Evolutionary conservation across 352 stramenopile species (phyloP).

Genomic region (Phytopythium helicoides): DNA sequence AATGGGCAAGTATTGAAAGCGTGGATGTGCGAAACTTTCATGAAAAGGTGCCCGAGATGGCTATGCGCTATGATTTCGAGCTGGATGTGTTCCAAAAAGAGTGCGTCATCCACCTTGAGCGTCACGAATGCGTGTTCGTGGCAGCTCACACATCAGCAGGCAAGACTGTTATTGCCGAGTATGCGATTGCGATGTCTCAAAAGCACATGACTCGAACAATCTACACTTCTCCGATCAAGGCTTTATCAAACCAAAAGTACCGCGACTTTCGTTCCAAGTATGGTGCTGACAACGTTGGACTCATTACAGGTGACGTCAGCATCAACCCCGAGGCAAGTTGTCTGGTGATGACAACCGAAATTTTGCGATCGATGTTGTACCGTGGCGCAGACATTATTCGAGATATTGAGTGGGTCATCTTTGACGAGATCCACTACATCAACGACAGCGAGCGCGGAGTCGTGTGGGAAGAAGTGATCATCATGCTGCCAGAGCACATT

Average conservation of each 20-base stretch:
- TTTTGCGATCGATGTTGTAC: slow-evolving; percentile 96
- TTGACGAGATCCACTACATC: slow-evolving; percentile 98
- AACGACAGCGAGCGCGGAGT: slow-evolving; percentile 98
- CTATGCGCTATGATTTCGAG: slow-evolving; percentile 80
- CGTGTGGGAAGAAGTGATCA: slow-evolving; percentile 98
- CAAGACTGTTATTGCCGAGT: slow-evolving; percentile 99
- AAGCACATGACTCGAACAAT: slow-evolving; percentile 91
- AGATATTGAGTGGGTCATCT: slow-evolving; percentile 98
- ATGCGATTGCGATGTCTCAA: slow-evolving; percentile 95
- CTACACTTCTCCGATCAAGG: slow-evolving; percentile 99
- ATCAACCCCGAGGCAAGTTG: slow-evolving; percentile 96
- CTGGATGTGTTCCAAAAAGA: slow-evolving; percentile 98
- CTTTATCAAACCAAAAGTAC: slow-evolving; percentile 98
- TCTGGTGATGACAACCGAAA: slow-evolving; percentile 99
- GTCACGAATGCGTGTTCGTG: slow-evolving; percentile 95
- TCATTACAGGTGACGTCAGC: slow-evolving; percentile 97
- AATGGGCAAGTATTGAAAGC: slow-evolving; percentile 72
- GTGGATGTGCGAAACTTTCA: slow-evolving; percentile 84
- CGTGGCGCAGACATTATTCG: slow-evolving; percentile 95
- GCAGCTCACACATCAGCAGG: slow-evolving; percentile 96
- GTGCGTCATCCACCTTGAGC: slow-evolving; percentile 93
- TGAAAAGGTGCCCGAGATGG: slow-evolving; percentile 78
- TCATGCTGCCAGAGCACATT: slow-evolving; percentile 97
- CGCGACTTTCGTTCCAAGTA: slow-evolving; percentile 95
- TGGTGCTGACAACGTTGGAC: slow-evolving; percentile 91